Base-by-base conservation (phyloP, 2,329 filamentous ascomycete species). In the Geosmithia putterillii region DNA sequence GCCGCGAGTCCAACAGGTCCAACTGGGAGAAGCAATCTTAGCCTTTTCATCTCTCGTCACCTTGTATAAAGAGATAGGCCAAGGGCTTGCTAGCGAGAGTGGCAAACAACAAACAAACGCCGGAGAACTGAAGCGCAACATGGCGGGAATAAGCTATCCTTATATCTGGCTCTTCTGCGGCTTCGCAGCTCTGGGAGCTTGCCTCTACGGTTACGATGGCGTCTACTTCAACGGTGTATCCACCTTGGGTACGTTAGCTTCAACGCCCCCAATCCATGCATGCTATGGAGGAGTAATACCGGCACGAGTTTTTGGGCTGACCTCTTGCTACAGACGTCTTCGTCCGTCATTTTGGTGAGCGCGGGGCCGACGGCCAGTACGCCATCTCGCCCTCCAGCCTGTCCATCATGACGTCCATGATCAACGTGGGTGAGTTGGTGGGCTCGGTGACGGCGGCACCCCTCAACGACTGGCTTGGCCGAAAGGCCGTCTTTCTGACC, bases 341-440 rank as follows among this genome's bases (percentile, higher is more conserved):
- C 48, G 41, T 58, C 10, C 45, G 52, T 36, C 53, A 62, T 42
- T 63, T 62, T 43, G 60, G 60, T 25, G 44, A 50, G 14, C 47
- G 44, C 8, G 48, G 51, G 40, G 39, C 44, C 3, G 46, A 61
- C 37, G 59, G 57, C 36, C 47, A 46, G 8, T 60, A 56, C 44
- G 51, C 49, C 17, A 57, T 60, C 35, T 46, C 50, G 1, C 49
- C 59, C 2, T 45, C 44, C 7, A n/a, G 34, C 15, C 22, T 45
- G 20, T 37, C 57, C 21, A 43, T 57, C 50, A 63, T 59, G 57
- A 59, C 58, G 14, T 62, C 59, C 44, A 57, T 61, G 51, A 64
- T 65, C 49, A 60, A 65, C 43, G 53, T 65, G 19, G 61, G 61
- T 41, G 61, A 65, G 43, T 49, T 65, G 20, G 48, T 58, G 17